phyloP scores from a whole-genome alignment of 768 basidiomycete species.

The Termitomyces bulborhizus region DNA sequence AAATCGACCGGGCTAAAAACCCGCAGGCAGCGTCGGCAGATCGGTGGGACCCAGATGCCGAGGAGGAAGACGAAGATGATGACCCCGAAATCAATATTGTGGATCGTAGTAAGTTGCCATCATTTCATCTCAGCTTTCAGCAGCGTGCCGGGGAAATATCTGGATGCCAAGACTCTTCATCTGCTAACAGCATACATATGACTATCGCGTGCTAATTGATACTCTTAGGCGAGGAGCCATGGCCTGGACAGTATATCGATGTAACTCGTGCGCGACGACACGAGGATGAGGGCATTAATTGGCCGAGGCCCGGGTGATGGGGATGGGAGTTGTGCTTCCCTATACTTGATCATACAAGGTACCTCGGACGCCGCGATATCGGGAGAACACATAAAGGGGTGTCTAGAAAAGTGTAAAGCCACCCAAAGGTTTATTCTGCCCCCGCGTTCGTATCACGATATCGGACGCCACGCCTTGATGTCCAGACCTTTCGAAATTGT shows the following conservation, averaged over 20 bases:
- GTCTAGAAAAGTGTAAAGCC: conserved; percentile 7
- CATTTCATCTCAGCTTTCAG: not conserved
- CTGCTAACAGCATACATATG: not conserved
- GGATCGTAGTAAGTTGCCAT: conserved; percentile 55
- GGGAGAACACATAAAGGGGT: not conserved
- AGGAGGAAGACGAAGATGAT: conserved; percentile 51
- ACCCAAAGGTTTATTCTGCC: conserved; percentile 7
- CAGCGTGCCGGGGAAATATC: not conserved
- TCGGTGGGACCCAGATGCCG: conserved; percentile 56
- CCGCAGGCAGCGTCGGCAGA: conserved; percentile 51
- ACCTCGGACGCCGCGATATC: conserved; percentile 1
- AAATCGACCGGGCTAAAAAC: conserved; percentile 62
- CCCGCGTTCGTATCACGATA: conserved; percentile 5
- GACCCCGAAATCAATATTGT: conserved; percentile 53
- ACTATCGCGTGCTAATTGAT: conserved; percentile 9
- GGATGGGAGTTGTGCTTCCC: conserved; percentile 2
- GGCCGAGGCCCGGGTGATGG: conserved; percentile 61
- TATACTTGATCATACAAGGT: not conserved
- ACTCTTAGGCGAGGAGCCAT: conserved; percentile 54
- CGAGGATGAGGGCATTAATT: conserved; percentile 51
- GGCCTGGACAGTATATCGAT: conserved; percentile 74
- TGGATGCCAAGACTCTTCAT: conserved; percentile 5
- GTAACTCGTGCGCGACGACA: conserved; percentile 54
- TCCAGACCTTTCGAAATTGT: not conserved
- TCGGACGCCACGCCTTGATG: conserved; percentile 9